phyloP scores from a whole-genome alignment of 805 yeast species.

The Yueomyces sinensis region DNA sequence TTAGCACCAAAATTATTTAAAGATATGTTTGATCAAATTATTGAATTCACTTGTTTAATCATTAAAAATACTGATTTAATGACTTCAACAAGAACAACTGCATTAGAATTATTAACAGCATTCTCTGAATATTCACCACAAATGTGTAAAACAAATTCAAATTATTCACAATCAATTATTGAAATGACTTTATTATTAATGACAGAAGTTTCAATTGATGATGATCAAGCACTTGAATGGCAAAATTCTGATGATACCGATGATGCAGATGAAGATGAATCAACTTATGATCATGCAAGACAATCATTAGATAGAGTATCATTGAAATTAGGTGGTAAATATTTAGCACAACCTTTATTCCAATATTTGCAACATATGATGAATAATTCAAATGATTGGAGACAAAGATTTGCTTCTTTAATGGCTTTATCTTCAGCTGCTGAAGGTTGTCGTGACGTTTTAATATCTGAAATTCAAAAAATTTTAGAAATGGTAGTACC shows the following conservation, averaged over 20 bases:
- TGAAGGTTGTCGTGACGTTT: conserved; percentile 88
- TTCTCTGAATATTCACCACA: conserved; percentile 89
- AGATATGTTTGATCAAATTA: conserved; percentile 80
- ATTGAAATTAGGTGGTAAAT: conserved; percentile 68
- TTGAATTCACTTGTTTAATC: conserved; percentile 75
- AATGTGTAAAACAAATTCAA: conserved; percentile 76
- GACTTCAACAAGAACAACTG: conserved; percentile 65
- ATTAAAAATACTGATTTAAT: conserved; percentile 74
- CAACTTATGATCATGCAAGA: conserved; percentile 81
- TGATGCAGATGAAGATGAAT: conserved; percentile 78
- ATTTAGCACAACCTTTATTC: conserved; percentile 76
- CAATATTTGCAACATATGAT: conserved; percentile 79
- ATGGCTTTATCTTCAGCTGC: conserved; percentile 97
- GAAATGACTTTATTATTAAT: conserved; percentile 66
- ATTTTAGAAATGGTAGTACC: conserved; percentile 80
- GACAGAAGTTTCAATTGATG: conserved; percentile 85
- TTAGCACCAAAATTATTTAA: conserved; percentile 90
- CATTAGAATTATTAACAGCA: conserved; percentile 78
- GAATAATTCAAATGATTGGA: conserved; percentile 66
- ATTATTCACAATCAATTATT: conserved; percentile 61
- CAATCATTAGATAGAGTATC: conserved; percentile 90
- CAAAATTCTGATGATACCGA: conserved; percentile 64
- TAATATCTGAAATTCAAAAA: conserved; percentile 68
- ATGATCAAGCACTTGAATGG: conserved; percentile 85
- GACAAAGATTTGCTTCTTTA: conserved; percentile 90